Base-by-base conservation (phyloP, 2,329 filamentous ascomycete species). In the Diaporthe sp. region DNA sequence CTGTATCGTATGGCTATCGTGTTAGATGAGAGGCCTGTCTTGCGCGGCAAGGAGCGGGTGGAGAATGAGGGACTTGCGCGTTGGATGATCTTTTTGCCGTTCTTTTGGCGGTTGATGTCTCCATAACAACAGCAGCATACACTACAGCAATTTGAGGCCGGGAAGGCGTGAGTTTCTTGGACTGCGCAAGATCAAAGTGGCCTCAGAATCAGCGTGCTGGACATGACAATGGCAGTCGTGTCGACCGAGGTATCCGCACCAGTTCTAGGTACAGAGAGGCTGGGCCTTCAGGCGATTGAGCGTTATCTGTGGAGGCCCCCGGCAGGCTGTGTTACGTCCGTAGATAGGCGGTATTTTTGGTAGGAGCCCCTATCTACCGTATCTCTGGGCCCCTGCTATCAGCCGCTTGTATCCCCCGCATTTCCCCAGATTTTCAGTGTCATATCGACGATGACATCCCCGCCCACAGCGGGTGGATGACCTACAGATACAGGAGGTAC, bases 1-100 rank as follows among this genome's bases (percentile, higher is more conserved):
- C 86, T 87, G 22, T 22, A 47, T 13, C 86, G 87, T 76, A 87
- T 77, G 85, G 82, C 61, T 81, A 80, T 75, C 86, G 87, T 47
- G 86, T 87, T 28, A 70, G 49, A 12, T 25, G 28, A 67, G 31
- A 28, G 6, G 39, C 12, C 60, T 25, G 39, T 44, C 17, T 37
- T 44, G 15, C 12, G 7, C 4, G 12, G 44, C 10, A 17, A 12
- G 2, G 20, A 28, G 25, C 4, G 28, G 25, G 42, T 31, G 25
- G 28, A 8, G 58, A 47, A 31, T n/a, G 28, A 34, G 37, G 13
- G 61, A 76, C 78, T 58, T 44, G 77, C 78, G 77, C 78, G 71
- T 79, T 78, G n/a, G 77, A 73, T 37, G 77, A 77, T 70, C 78
- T 71, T 58, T 78, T 78, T n/a, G 72, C 68, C 31, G 77, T 74